phyloP scores from a whole-genome alignment of 768 basidiomycete species.

The Macrolepiota albuminosa region DNA sequence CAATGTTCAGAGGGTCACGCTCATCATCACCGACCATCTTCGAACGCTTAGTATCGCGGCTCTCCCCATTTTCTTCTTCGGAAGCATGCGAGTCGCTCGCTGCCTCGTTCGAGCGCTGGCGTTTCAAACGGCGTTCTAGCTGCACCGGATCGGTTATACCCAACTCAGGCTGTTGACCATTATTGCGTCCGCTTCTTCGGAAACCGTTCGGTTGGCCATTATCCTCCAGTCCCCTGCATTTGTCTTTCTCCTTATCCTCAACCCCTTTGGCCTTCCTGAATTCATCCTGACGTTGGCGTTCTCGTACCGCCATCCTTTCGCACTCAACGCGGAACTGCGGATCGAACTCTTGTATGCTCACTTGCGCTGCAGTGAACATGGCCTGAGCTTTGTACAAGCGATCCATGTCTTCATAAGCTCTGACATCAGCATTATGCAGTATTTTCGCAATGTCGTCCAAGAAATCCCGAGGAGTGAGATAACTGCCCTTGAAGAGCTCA shows the following conservation, averaged over 20 bases:
- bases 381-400: slow-evolving; percentile 78
- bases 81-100: slow-evolving; percentile 47
- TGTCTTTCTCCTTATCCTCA: slow-evolving; percentile 34
- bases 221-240: slow-evolving; percentile 23
- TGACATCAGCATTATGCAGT: slow-evolving; percentile 65
- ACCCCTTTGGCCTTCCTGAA: slow-evolving; percentile 45
- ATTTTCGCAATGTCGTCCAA: slow-evolving; percentile 79
- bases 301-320: slow-evolving; percentile 77
- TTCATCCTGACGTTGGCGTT: slow-evolving; percentile 62
- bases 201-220: slow-evolving; percentile 42
- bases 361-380: slow-evolving; percentile 83
- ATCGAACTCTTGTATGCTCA: slow-evolving; percentile 86
- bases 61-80: slow-evolving; percentile 46
- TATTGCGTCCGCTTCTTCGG: slow-evolving; percentile 68
- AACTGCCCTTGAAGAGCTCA: slow-evolving; percentile 78
- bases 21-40: slow-evolving; percentile 44
- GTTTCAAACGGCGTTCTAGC: slow-evolving; percentile 71
- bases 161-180: slow-evolving; percentile 68
- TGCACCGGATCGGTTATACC: slow-evolving; percentile 69
- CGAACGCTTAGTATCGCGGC: slow-evolving; percentile 53
- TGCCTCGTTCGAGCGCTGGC: slow-evolving; percentile 57
- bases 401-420: slow-evolving; percentile 62
- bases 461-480: slow-evolving; percentile 86
- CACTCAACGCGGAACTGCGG: slow-evolving; percentile 75
- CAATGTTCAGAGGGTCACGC: slow-evolving; percentile 44